phyloP scores from a whole-genome alignment of 352 stramenopile species.

The Pythium phragmitis region DNA sequence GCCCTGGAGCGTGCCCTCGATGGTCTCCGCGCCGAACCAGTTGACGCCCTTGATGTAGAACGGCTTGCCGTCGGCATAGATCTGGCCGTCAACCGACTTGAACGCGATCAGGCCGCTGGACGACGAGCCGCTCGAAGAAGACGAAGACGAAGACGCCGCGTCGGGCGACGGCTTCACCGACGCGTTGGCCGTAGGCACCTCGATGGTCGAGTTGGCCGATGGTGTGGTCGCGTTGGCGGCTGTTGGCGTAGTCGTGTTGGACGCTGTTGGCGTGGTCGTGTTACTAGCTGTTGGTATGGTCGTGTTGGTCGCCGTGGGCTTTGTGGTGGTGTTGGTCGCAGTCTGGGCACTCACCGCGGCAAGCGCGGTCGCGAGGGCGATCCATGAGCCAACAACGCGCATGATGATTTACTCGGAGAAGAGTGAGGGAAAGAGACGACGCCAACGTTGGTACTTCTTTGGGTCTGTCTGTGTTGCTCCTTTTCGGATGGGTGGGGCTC shows the following conservation, averaged over 20 bases:
- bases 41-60: constrained; percentile 75
- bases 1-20: constrained; percentile 57
- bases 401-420: neutral
- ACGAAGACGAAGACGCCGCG: constrained; percentile 2
- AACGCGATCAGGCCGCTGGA: constrained; percentile 46
- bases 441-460: neutral
- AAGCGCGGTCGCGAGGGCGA: neutral
- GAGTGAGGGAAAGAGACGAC: neutral
- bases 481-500: neutral
- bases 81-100: constrained; percentile 51
- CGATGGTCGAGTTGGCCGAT: neutral
- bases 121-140: neutral
- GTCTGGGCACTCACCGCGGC: neutral
- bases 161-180: neutral
- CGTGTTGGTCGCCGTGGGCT: no score
- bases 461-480: neutral
- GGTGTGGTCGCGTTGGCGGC: constrained; percentile 1
- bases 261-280: neutral
- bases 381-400: constrained; percentile 2
- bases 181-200: neutral
- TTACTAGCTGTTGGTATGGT: neutral
- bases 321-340: neutral
- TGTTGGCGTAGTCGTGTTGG: neutral
- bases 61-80: constrained; percentile 51
- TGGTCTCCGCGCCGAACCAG: constrained; percentile 68